Evolutionary conservation across 2,329 filamentous ascomycete genomes (phyloP).

Genomic region (Pseudophaeomoniella oleicola): DNA sequence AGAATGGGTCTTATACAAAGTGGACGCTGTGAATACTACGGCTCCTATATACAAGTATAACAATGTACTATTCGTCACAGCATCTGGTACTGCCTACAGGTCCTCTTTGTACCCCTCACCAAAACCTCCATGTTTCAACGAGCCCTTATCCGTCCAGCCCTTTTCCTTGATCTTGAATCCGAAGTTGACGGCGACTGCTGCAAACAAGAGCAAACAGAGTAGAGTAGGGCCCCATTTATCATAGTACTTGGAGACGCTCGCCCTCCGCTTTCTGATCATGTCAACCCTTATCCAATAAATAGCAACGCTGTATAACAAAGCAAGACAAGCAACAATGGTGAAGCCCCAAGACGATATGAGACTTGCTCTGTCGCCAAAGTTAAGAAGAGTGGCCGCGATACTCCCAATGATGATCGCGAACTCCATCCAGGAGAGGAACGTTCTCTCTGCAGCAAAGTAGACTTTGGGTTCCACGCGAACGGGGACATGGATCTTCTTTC

Average conservation of each 20-base stretch:
- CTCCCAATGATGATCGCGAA: conserved; percentile 89
- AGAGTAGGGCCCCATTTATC: conserved; percentile 73
- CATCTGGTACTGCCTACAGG: no score
- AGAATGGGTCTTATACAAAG: no score
- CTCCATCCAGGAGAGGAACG: conserved; percentile 93
- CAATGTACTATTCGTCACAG: no score
- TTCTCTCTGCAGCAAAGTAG: conserved; percentile 89
- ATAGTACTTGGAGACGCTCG: conserved; percentile 65
- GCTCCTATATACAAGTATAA: no score
- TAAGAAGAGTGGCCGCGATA: conserved; percentile 70
- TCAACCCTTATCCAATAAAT: conserved; percentile 80
- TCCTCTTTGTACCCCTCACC: neutral
- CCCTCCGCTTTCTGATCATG: conserved; percentile 68
- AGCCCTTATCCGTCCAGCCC: conserved; percentile 10
- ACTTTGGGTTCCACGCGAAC: conserved; percentile 96
- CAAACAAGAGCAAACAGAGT: conserved; percentile 59
- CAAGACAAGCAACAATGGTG: conserved; percentile 62
- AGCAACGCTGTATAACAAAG: conserved; percentile 68
- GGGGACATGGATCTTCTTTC: conserved; percentile 71
- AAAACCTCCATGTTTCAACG: neutral
- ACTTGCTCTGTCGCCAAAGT: conserved; percentile 55
- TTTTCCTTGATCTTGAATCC: conserved; percentile 56
- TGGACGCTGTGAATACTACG: no score
- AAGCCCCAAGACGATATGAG: conserved; percentile 63
- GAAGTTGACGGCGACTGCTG: conserved; percentile 67